Conservation (phyloP, 163 green algal genomes). For the Chlorella variabilis region DNA sequence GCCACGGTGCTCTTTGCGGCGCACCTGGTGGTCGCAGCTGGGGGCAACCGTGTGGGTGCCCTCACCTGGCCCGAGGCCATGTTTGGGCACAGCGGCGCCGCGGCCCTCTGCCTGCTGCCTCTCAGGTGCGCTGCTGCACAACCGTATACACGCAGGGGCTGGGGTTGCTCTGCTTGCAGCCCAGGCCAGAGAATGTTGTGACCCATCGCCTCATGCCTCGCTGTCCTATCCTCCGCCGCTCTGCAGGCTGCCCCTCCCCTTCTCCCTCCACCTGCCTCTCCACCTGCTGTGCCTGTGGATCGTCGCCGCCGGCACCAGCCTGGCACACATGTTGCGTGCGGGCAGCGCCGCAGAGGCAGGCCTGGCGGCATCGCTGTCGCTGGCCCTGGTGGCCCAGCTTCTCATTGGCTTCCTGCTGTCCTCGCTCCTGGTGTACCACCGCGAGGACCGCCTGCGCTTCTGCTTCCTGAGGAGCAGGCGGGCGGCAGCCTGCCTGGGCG, state of each 20-base stretch:
- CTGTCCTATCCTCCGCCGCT: not conserved
- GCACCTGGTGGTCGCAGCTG: not conserved
- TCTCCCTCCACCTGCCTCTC: conserved; percentile 33
- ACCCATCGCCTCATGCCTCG: too few relatives aligned
- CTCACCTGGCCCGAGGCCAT: not conserved
- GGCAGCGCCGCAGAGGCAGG: not conserved
- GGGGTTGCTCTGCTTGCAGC: too few relatives aligned
- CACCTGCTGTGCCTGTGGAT: conserved; percentile 37
- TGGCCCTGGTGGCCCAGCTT: conserved; percentile 1
- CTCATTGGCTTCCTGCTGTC: conserved; percentile 15
- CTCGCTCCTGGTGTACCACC: not conserved
- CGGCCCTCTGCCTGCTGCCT: not conserved
- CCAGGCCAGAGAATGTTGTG: too few relatives aligned
- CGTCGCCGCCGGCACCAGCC: conserved; percentile 2
- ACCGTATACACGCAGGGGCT: not conserved
- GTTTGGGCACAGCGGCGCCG: conserved; percentile 1
- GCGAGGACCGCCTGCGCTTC: not conserved
- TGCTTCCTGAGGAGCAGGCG: conserved; percentile 2
- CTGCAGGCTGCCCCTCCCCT: conserved; percentile 32
- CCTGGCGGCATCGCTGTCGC: not conserved
- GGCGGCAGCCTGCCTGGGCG: not conserved
- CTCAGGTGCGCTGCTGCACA: not conserved
- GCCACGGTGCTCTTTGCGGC: not conserved
- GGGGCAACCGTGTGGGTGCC: too few relatives aligned
- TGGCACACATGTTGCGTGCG: not conserved